Percentiles rank a stretch among this genome's conserved stretches.
phyloP scores from a whole-genome alignment of 805 yeast species.

The Candida tibetensis region DNA sequence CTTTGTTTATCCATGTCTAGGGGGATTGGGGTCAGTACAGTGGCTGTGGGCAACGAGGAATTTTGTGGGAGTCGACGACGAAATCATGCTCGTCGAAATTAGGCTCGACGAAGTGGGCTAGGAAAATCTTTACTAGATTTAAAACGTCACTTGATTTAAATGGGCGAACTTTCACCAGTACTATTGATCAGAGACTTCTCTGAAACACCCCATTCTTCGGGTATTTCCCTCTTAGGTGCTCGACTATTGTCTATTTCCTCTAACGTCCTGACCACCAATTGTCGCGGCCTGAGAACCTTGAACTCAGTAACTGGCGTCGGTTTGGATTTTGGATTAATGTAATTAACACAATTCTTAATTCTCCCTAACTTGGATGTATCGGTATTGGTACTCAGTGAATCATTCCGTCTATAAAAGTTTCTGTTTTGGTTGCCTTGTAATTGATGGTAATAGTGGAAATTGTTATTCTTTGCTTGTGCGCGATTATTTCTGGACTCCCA shows the following conservation, averaged over 20 bases:
- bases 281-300: constrained; percentile 35
- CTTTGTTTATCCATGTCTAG: too few species aligned
- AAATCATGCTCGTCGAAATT: too few species aligned
- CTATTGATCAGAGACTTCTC: too few species aligned
- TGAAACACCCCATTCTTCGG: too few species aligned
- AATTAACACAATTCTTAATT: background rate
- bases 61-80: too few species aligned
- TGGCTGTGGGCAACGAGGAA: too few species aligned
- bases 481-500: constrained; percentile 48
- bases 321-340: background rate
- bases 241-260: background rate
- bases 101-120: too few species aligned
- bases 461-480: background rate
- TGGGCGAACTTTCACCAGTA: background rate
- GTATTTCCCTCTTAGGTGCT: too few species aligned
- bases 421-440: background rate
- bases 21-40: too few species aligned
- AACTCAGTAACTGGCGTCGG: constrained; percentile 19
- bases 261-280: constrained; percentile 25
- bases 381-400: background rate
- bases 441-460: background rate
- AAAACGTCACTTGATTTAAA: too few species aligned
- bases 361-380: background rate
- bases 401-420: background rate
- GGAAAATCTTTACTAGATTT: too few species aligned